phyloP scores from a whole-genome alignment of 1,284 basidiomycete species.

The Irpex sp. region DNA sequence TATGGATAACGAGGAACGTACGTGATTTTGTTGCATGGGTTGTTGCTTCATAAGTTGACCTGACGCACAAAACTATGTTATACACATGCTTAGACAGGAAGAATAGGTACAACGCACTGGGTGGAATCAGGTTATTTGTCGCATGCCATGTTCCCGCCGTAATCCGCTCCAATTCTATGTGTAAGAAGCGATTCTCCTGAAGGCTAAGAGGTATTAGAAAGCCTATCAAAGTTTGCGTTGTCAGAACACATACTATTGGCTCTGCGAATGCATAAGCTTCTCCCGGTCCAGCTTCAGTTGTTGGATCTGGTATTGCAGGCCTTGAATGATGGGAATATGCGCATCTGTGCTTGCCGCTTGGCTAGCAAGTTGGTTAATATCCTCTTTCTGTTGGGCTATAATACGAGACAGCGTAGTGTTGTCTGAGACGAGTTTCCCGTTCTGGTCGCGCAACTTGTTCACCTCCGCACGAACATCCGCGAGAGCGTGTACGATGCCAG shows the following conservation, averaged over 20 bases:
- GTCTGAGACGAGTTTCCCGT: constrained; percentile 48
- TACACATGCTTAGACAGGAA: not conserved
- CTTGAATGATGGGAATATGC: constrained; percentile 4
- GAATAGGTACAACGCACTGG: not conserved
- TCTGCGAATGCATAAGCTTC: not conserved
- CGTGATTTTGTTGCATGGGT: not conserved
- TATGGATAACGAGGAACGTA: not conserved
- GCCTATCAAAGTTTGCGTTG: not conserved
- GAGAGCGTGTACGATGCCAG: not conserved
- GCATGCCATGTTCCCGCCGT: not conserved
- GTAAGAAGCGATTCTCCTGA: not conserved
- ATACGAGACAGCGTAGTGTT: constrained; percentile 31
- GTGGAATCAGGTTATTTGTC: not conserved
- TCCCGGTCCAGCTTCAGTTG: constrained; percentile 3
- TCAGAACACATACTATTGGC: not conserved
- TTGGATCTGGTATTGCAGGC: constrained; percentile 16
- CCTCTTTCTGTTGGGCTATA: constrained; percentile 17
- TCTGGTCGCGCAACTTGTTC: constrained; percentile 32
- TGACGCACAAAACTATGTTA: not conserved
- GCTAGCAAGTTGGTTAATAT: constrained; percentile 9
- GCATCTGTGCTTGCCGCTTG: not conserved
- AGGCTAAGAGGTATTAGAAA: not conserved
- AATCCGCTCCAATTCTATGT: not conserved
- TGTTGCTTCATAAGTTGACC: not conserved
- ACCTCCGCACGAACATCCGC: not conserved